Conservation (phyloP, 2,329 filamentous ascomycete genomes). For the Arthrobotrys megalospora region DNA sequence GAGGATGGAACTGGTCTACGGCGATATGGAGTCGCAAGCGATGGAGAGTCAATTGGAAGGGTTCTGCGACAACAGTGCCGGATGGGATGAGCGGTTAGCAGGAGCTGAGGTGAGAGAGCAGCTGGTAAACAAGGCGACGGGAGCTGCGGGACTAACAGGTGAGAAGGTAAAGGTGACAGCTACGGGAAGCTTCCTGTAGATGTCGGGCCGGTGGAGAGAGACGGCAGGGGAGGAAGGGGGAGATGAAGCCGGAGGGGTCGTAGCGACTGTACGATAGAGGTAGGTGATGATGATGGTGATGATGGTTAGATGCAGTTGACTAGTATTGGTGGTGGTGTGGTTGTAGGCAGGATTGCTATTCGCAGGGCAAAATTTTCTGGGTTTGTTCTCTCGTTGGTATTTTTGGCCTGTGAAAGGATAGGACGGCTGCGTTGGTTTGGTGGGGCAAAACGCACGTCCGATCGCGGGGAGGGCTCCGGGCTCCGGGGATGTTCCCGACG, state of each 20-base stretch:
- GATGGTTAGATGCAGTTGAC: constrained; percentile 26
- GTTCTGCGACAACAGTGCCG: constrained; percentile 29
- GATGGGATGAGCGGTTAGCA: constrained; percentile 41
- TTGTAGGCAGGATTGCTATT: constrained; percentile 32
- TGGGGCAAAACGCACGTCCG: constrained; percentile 29
- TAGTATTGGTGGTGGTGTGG: constrained; percentile 45
- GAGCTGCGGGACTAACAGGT: constrained; percentile 29
- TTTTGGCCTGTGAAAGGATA: constrained; percentile 15
- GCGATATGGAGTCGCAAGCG: constrained; percentile 6
- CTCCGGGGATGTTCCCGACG: neutral
- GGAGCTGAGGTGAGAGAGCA: constrained; percentile 26
- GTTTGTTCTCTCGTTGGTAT: constrained; percentile 19
- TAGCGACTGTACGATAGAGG: constrained; percentile 29
- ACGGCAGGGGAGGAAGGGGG: neutral
- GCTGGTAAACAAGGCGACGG: constrained; percentile 18
- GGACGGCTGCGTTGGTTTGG: constrained; percentile 22
- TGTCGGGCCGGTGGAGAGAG: neutral
- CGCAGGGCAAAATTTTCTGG: constrained; percentile 55
- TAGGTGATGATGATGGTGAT: constrained; percentile 19
- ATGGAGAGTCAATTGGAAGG: constrained; percentile 13
- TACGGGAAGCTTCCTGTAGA: constrained; percentile 47
- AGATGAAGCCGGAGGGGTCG: constrained; percentile 24
- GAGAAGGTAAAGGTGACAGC: constrained; percentile 31
- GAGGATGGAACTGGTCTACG: constrained; percentile 13
- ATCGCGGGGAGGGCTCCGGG: constrained; percentile 5